Evolutionary conservation across 768 basidiomycete species (phyloP).

Genomic region (Suillus hirtellus): DNA sequence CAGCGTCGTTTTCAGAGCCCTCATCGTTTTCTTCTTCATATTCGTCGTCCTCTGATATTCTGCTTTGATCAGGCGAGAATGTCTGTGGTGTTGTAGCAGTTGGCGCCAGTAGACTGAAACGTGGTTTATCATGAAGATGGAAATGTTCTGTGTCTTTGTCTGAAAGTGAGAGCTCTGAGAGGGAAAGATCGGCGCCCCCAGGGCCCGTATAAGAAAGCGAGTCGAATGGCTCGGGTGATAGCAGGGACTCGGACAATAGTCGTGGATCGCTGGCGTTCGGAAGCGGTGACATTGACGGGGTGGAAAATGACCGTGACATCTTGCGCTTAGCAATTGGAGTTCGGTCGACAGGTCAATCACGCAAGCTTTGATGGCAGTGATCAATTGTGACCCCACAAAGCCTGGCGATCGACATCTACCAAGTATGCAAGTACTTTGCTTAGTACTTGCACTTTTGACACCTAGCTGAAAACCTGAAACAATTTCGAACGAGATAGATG

Average conservation of each 20-base stretch:
- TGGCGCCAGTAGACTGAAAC: constrained; percentile 36
- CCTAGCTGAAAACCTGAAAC: neutral
- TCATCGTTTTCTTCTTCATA: constrained; percentile 17
- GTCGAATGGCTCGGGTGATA: constrained; percentile 33
- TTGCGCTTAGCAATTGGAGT: neutral
- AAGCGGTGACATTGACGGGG: constrained; percentile 29
- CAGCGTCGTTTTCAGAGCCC: constrained; percentile 12
- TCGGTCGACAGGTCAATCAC: no score
- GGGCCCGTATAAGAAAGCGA: constrained; percentile 39
- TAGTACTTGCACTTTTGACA: neutral
- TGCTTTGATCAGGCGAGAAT: constrained; percentile 26
- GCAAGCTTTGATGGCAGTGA: neutral
- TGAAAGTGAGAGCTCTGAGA: constrained; percentile 55
- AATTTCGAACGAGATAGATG: neutral
- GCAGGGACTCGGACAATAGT: constrained; percentile 50
- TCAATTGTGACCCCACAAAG: neutral
- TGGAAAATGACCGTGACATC: constrained; percentile 34
- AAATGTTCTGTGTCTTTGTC: constrained; percentile 27
- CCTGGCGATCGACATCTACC: neutral
- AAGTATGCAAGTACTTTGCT: neutral
- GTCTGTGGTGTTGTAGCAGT: constrained; percentile 16
- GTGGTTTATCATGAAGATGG: constrained; percentile 28
- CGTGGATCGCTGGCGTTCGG: constrained; percentile 34
- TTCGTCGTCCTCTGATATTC: constrained; percentile 28
- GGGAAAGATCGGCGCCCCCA: constrained; percentile 52